Evolutionary conservation across 257 asterid species (phyloP), one percentile per base, ranked within the genome.

Genomic region (Jacaranda mimosifolia): DNA sequence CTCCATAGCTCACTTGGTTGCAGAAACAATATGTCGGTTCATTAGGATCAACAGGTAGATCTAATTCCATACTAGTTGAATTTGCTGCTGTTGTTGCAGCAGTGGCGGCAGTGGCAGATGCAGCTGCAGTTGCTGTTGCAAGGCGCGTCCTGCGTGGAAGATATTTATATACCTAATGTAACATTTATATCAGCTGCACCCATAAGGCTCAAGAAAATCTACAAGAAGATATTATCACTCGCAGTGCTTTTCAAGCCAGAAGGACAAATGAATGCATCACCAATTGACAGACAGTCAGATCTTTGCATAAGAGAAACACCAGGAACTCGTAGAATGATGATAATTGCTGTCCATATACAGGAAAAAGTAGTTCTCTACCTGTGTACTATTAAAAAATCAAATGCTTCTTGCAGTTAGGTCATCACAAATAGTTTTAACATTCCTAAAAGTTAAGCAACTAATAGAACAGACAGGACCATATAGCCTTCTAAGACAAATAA

Each of bases 1-100:
- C 99, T 18, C 99, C 99, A 15, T 85, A 96, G 91, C 99, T 96
- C 66, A 96, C 98, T 96, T 96, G 99, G 89, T 90, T 96, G 92
- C 99, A 96, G 80, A 89, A 70, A 81, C 99, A 96, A 68, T 96
- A 96, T 8, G 97, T 96, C 9, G 99, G 99, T 79, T 96, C 99
- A 40, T 96, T 96, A 40, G 99, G 99, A 81, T 96, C 99, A 18
- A 96, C 97, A 4, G 99, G 99, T 49, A 96, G 80, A 83, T 96
- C 98, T 77, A 93, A 70, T 70, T 96, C 98, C 91, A 96, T 91
- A 55, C 87, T 89, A 15, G 87, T 75, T 38, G 94, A 81, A 78
- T 84, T 89, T 58, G 86, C 80, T 68, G 90, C 79, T 36, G 89
- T 32, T 58, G 97, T 69, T 62, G 90, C 78, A 9, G 86, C 70